A percentile compares a stretch with the other conserved stretches of the same genome.
These are phyloP conservation scores for Cucurbitaria berberidis DNA, from an alignment of 2,329 filamentous ascomycete genomes.

Conservation along the genomic window DNA sequence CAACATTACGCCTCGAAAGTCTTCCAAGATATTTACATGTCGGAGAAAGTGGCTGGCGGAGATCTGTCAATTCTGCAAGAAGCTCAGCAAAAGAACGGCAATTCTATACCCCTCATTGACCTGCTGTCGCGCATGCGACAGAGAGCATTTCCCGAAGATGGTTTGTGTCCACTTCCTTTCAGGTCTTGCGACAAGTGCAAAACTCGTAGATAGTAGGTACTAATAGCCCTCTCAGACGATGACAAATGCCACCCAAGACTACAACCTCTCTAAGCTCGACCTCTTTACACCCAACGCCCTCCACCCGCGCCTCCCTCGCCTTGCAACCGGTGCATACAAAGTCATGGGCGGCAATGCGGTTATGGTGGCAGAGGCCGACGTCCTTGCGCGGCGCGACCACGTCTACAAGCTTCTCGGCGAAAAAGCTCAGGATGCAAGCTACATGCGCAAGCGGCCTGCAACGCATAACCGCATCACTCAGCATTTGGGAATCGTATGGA, in stretches of 20 bases:
- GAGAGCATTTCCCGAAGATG: slow-evolving; percentile 34
- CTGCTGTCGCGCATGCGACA: slow-evolving; percentile 39
- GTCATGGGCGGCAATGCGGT: slow-evolving; percentile 26
- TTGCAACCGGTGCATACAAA: slow-evolving; percentile 24
- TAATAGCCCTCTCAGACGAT: slow-evolving; percentile 31
- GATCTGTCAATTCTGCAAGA: slow-evolving; percentile 38
- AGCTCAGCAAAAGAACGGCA: slow-evolving; percentile 29
- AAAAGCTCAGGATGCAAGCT: slow-evolving; percentile 1
- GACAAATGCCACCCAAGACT: slow-evolving; percentile 28
- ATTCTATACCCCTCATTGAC: slow-evolving; percentile 30
- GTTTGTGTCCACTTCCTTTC: slow-evolving; percentile 14
- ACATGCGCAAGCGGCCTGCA: slow-evolving; percentile 19
- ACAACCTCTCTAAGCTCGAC: slow-evolving; percentile 39
- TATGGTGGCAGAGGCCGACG: slow-evolving; percentile 34
- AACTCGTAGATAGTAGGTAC: neutral
- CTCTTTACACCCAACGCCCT: slow-evolving; percentile 41
- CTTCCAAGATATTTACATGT: slow-evolving; percentile 19
- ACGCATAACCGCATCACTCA: slow-evolving; percentile 27
- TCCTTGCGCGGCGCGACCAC: slow-evolving; percentile 26
- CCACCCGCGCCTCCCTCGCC: slow-evolving; percentile 31
- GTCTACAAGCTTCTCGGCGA: slow-evolving; percentile 21
- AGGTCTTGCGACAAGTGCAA: neutral
- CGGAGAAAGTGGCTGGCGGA: slow-evolving; percentile 34
- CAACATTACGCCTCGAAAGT: slow-evolving; percentile 23
- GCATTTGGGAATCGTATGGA: slow-evolving; percentile 20